A percentile compares a stretch with the other conserved stretches of the same genome.
phyloP scores from a whole-genome alignment of 805 yeast species.

The Candida pseudofarinosa region DNA sequence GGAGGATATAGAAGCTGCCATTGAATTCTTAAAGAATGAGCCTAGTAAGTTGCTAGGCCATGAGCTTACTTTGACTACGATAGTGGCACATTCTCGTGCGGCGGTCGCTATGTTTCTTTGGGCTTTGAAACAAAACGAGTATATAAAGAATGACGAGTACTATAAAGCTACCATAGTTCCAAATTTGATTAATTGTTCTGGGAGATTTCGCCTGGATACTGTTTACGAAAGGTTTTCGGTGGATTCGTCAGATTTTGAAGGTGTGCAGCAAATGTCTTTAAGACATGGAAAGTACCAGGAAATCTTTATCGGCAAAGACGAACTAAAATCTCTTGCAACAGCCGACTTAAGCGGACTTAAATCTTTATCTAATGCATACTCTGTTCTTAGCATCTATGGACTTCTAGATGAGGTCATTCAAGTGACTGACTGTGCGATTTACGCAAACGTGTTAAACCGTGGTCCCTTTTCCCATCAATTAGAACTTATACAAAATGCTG shows the following conservation, averaged over 20 bases:
- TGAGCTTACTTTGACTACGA: conserved; percentile 46
- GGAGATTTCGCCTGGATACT: conserved; percentile 57
- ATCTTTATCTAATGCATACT: conserved; percentile 41
- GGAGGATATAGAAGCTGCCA: conserved; percentile 54
- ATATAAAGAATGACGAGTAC: conserved; percentile 22
- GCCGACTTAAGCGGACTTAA: conserved; percentile 43
- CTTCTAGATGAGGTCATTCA: conserved; percentile 64
- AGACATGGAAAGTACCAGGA: conserved; percentile 48
- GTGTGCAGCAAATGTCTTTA: conserved; percentile 20
- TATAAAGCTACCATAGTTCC: conserved; percentile 49
- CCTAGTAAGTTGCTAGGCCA: conserved; percentile 34
- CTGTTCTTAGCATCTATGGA: conserved; percentile 71
- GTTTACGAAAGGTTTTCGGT: conserved; percentile 38
- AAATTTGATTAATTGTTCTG: conserved; percentile 65
- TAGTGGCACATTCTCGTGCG: conserved; percentile 82
- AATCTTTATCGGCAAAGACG: conserved; percentile 44
- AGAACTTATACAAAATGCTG: conserved; percentile 60
- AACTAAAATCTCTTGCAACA: conserved; percentile 46
- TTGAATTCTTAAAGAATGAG: conserved; percentile 26
- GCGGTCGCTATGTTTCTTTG: conserved; percentile 70
- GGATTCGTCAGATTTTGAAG: conserved; percentile 14
- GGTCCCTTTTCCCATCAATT: conserved; percentile 50
- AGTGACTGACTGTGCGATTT: conserved; percentile 53
- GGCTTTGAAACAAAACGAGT: conserved; percentile 46
- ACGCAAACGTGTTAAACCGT: conserved; percentile 52